Evolutionary conservation across 192 early-diverging fungal species (phyloP).

Genomic region (Coemansia sp.): DNA sequence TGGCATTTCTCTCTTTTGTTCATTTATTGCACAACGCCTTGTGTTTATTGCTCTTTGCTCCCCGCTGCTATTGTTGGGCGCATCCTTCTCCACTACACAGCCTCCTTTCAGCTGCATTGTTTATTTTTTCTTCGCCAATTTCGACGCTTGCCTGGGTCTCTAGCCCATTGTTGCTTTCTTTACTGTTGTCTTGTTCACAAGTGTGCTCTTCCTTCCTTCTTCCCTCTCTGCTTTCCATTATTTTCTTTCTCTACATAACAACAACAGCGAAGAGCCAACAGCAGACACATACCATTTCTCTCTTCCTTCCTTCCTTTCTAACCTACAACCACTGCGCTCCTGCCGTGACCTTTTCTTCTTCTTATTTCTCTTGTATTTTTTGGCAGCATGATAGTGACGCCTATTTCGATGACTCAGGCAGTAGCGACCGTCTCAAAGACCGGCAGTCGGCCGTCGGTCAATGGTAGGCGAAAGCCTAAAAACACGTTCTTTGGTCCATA

Average conservation of each 20-base stretch:
- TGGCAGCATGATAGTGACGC: conserved; percentile 46
- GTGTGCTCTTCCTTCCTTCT: conserved; percentile 12
- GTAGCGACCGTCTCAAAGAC: conserved; percentile 49
- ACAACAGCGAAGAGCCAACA: neutral
- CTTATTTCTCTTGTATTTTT: conserved; percentile 12
- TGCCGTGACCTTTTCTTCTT: conserved; percentile 8
- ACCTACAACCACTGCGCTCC: neutral
- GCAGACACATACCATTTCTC: neutral
- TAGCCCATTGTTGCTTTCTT: conserved; percentile 1
- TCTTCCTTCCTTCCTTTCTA: neutral
- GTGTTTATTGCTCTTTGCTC: conserved; percentile 6
- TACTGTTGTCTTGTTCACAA: conserved; percentile 3
- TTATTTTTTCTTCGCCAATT: conserved; percentile 9
- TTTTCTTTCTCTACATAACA: neutral
- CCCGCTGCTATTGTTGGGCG: conserved; percentile 3
- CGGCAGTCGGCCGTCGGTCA: conserved; percentile 39
- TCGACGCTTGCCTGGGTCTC: neutral
- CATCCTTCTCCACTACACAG: conserved; percentile 17
- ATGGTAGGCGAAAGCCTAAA: conserved; percentile 51
- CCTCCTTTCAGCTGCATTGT: conserved; percentile 9
- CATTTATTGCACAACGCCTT: conserved; percentile 4
- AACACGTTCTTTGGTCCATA: conserved; percentile 86
- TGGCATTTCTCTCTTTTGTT: conserved; percentile 7
- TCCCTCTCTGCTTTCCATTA: conserved; percentile 3
- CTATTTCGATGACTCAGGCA: conserved; percentile 56